Percentiles rank a stretch among this genome's conserved stretches.
phyloP scores from a whole-genome alignment of 2,329 filamentous ascomycete genomes.

The Colletotrichum limetticola region DNA sequence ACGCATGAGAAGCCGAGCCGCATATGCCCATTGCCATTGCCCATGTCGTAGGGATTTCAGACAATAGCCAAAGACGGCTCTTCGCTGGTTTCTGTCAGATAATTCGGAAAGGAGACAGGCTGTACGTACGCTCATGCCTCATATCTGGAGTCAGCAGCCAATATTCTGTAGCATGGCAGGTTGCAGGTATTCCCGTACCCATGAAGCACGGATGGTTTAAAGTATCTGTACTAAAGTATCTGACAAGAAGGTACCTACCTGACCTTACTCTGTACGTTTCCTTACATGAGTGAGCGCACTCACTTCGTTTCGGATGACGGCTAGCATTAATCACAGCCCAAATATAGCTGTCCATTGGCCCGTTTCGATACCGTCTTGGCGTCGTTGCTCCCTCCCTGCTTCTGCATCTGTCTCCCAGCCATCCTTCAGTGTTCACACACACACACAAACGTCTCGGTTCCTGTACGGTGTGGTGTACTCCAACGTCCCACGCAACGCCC shows the following conservation, averaged over 20 bases:
- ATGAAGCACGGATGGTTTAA: not conserved
- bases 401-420: not conserved
- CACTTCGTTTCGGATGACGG: conserved; percentile 27
- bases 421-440: not conserved
- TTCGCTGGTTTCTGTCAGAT: not conserved
- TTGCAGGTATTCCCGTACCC: not conserved
- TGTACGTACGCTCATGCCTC: not conserved
- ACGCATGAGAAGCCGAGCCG: conserved; percentile 14
- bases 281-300: not conserved
- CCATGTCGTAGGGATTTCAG: not conserved
- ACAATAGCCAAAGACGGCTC: not conserved
- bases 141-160: not conserved
- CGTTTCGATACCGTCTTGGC: conserved; percentile 17
- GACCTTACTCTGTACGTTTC: too few relatives aligned
- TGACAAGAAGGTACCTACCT: not conserved
- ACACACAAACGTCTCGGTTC: not conserved
- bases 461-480: not conserved
- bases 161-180: not conserved
- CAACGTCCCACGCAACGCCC: not conserved
- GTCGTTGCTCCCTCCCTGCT: not conserved
- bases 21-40: not conserved
- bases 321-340: conserved; percentile 27
- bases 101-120: not conserved
- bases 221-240: not conserved
- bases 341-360: conserved; percentile 29